These are phyloP conservation scores for Phytopythium cucurbitacearum DNA, from an alignment of 352 stramenopile species.

Conservation along the genomic window DNA sequence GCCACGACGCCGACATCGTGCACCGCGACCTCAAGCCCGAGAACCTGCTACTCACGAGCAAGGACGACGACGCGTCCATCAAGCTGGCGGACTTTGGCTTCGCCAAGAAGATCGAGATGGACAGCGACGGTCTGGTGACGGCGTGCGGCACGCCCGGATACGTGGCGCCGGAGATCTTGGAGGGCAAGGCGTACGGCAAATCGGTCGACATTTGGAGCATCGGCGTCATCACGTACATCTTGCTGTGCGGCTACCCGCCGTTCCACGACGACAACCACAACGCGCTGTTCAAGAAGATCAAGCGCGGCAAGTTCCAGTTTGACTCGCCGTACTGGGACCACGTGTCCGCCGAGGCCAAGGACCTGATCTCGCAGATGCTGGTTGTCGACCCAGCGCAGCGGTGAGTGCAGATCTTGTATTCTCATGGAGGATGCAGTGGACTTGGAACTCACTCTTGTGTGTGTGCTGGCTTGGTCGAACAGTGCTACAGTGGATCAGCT, in stretches of 20 bases:
- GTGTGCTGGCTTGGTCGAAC: slow-evolving; percentile 5
- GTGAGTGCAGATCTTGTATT: slow-evolving; percentile 16
- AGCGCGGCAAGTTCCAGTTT: slow-evolving; percentile 93
- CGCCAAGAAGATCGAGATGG: slow-evolving; percentile 78
- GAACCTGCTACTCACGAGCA: slow-evolving; percentile 77
- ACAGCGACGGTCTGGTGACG: slow-evolving; percentile 64
- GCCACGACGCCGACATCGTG: slow-evolving; percentile 80
- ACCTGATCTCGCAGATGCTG: slow-evolving; percentile 92
- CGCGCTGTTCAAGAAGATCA: slow-evolving; percentile 94
- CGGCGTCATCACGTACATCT: slow-evolving; percentile 87
- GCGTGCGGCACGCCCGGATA: slow-evolving; percentile 82
- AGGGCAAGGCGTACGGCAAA: slow-evolving; percentile 76
- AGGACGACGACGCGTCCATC: slow-evolving; percentile 81
- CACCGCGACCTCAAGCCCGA: slow-evolving; percentile 85
- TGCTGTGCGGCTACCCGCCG: slow-evolving; percentile 82
- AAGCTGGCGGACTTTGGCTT: slow-evolving; percentile 87
- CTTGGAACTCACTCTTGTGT: no score
- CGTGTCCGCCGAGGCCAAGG: slow-evolving; percentile 92
- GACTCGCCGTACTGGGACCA: slow-evolving; percentile 95
- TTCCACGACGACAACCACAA: slow-evolving; percentile 93
- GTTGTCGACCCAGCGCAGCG: slow-evolving; percentile 88
- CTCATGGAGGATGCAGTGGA: no score
- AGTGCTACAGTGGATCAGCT: slow-evolving; percentile 82
- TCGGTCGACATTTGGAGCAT: slow-evolving; percentile 89
- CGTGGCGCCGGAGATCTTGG: slow-evolving; percentile 79